Conservation (phyloP, 441 rosid genomes). For the Metrosideros polymorpha region DNA sequence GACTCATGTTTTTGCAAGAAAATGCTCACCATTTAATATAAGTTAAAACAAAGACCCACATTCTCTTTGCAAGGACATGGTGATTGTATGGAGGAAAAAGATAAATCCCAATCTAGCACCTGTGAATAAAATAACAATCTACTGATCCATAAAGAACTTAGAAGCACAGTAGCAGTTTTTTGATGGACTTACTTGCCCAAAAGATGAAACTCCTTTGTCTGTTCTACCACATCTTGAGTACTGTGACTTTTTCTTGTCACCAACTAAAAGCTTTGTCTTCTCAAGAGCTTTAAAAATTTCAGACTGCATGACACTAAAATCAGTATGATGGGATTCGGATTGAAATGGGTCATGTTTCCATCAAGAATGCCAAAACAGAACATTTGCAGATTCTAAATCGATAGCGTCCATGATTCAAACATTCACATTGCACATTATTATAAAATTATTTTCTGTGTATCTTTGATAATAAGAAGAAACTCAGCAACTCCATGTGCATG, state of each 20-base stretch:
- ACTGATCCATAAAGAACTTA: background rate
- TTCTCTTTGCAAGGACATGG: background rate
- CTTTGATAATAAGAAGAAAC: background rate
- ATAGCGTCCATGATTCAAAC: background rate
- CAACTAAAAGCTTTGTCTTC: conserved; percentile 69
- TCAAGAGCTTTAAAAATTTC: conserved; percentile 65
- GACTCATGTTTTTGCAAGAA: background rate
- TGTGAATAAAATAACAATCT: background rate
- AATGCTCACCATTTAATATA: background rate
- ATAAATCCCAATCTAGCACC: background rate
- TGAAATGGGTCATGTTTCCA: background rate
- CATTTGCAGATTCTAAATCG: background rate
- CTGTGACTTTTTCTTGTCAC: conserved; percentile 59
- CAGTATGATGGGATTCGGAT: background rate
- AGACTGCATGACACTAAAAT: conserved; percentile 28
- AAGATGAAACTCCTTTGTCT: conserved; percentile 88
- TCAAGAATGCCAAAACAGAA: background rate
- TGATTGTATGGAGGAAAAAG: background rate
- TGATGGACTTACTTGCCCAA: conserved; percentile 66
- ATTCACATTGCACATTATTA: background rate
- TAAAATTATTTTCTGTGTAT: background rate
- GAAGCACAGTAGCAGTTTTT: background rate
- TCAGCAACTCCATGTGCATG: background rate
- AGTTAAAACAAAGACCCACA: background rate
- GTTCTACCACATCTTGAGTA: conserved; percentile 98